A percentile compares a stretch with the other conserved stretches of the same genome.
phyloP scores from a whole-genome alignment of 805 yeast genomes.

The Spathaspora girioi region DNA sequence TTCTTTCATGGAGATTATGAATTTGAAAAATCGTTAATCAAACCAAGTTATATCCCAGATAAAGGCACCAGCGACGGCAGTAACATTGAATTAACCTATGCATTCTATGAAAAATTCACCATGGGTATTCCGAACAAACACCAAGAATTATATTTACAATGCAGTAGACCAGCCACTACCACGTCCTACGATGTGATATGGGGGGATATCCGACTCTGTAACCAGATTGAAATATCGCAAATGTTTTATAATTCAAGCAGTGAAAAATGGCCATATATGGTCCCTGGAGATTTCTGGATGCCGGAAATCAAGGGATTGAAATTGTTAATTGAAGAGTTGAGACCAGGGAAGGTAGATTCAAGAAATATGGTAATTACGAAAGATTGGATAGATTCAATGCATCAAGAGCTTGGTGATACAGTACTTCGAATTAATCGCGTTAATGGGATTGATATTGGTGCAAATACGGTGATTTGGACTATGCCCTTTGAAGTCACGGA shows the following conservation, averaged over 20 bases:
- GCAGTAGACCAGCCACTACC: slow-evolving; percentile 25
- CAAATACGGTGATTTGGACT: slow-evolving; percentile 27
- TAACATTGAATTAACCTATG: slow-evolving; percentile 24
- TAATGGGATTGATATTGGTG: slow-evolving; percentile 28
- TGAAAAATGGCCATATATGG: slow-evolving; percentile 10
- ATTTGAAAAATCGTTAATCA: slow-evolving; percentile 35
- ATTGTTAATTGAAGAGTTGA: slow-evolving; percentile 44
- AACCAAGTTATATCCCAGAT: slow-evolving; percentile 35
- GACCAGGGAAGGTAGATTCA: slow-evolving; percentile 37
- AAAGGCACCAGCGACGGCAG: slow-evolving; percentile 17
- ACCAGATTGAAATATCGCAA: slow-evolving; percentile 19
- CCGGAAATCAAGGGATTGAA: slow-evolving; percentile 41
- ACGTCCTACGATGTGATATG: slow-evolving; percentile 21
- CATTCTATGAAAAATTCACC: slow-evolving; percentile 26
- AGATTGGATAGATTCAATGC: slow-evolving; percentile 15
- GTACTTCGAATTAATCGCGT: slow-evolving; percentile 25
- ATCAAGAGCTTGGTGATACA: not conserved
- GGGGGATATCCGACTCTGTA: slow-evolving; percentile 25
- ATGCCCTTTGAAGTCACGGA: slow-evolving; percentile 15
- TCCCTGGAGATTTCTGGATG: slow-evolving; percentile 33
- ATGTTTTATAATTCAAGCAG: slow-evolving; percentile 16
- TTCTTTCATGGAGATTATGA: slow-evolving; percentile 44
- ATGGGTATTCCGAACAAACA: slow-evolving; percentile 12
- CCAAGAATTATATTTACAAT: slow-evolving; percentile 24
- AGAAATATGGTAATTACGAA: slow-evolving; percentile 28